Percentiles rank a stretch among this genome's conserved stretches.
Conservation (phyloP, 208 protist species). For the Leptomonas pyrrhocoris region DNA sequence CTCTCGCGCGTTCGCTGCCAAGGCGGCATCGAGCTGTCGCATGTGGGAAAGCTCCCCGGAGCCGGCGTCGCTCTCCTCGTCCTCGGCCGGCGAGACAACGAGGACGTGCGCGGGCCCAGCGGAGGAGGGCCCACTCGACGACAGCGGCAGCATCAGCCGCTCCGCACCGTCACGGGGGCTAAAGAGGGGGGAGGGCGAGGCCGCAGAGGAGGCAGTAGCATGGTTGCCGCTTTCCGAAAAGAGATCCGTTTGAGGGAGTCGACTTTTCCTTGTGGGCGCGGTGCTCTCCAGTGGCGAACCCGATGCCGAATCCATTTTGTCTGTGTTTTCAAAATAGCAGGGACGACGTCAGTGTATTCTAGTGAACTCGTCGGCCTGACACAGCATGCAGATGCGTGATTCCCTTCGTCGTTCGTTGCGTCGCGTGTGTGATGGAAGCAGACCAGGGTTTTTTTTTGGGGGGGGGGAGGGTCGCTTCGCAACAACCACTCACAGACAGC, state of each 20-base stretch:
- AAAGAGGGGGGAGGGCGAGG: neutral
- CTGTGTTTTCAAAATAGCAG: neutral
- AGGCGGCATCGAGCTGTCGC: neutral
- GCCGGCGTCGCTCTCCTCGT: neutral
- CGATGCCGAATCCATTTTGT: neutral
- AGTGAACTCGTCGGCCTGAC: no score
- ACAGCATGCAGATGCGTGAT: no score
- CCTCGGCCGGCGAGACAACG: neutral
- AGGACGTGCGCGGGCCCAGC: neutral
- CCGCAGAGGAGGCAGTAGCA: neutral
- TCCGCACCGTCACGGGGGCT: neutral
- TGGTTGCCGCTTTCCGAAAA: neutral
- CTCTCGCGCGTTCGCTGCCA: neutral
- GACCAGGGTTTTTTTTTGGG: neutral
- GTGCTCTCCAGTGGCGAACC: constrained; percentile 1
- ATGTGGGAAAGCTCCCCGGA: neutral
- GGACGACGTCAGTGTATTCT: neutral
- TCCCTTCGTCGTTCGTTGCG: no score
- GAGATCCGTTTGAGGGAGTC: no score
- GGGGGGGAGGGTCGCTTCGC: no score
- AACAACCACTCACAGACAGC: no score
- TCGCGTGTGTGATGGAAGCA: neutral
- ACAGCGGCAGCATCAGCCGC: neutral
- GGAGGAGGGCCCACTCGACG: neutral
- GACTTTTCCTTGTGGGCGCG: no score